Evolutionary conservation across 164 flowering plant species (phyloP), one percentile per base, ranked within the genome.

Genomic region (Tinospora cordifolia): DNA sequence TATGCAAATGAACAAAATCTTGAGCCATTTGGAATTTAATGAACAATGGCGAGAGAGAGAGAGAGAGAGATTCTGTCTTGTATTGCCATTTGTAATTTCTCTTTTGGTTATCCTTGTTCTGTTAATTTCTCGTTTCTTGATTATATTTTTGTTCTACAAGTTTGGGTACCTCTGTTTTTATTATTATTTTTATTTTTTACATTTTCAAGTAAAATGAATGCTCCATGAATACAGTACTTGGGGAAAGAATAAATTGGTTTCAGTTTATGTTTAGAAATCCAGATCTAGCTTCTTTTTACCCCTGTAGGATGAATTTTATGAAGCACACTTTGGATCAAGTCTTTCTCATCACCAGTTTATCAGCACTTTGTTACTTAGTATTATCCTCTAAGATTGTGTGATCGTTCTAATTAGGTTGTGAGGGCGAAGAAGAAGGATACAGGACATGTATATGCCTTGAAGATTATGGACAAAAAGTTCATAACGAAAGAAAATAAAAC

Each of bases 391-490:
- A 63, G 30, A 27, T 0, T 63, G 12, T 24, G 25, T 12, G 7
- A 15, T 15, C 62, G 24, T 51, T 60, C 58, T 69, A 21, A 54
- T 64, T 84, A 95, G 99, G 99, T 95, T 77, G 96, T 95, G 57
- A 82, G 91, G 79, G 96, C 98, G 54, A 91, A 77, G 83, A 95
- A 95, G 87, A 95, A 87, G 77, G 97, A 92, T 62, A 84, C 96
- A 12, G 98, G 98, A 68, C 79, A 72, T 66, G 83, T 95, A 1
- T 95, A 95, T 83, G 99, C 99, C 51, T 83, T 95, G 90, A 95
- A 95, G 87, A 92, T 92, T 67, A 95, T 95, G 99, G 98, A 95
- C 82, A 95, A 95, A 72, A 89, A 95, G 75, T 95, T 95, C 85
- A 95, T 95, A 65, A 90, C 96, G 38, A 95, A 95, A 82, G 99